Conservation (phyloP, 371 early-diverging fungal genomes). For the Hamiltosporidium tvaerminnensis region DNA sequence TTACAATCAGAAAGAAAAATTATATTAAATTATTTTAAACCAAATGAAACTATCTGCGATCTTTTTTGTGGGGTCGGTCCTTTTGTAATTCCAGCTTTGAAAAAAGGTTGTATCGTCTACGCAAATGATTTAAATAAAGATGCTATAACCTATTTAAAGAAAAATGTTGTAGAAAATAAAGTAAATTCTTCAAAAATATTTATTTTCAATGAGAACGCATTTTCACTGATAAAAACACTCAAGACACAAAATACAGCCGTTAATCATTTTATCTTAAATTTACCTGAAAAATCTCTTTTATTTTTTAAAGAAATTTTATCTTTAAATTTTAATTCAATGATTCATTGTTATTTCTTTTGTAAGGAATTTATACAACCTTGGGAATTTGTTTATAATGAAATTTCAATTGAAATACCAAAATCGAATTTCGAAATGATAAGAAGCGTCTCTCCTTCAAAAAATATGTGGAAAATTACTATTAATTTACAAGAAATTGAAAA, state of each 20-base stretch:
- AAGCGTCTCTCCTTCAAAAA: slow-evolving; percentile 52
- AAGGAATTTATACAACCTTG: slow-evolving; percentile 7
- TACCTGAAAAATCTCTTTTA: slow-evolving; percentile 48
- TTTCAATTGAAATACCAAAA: slow-evolving; percentile 13
- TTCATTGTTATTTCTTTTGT: slow-evolving; percentile 51
- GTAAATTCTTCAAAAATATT: slow-evolving; percentile 7
- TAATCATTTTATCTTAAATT: slow-evolving; percentile 50
- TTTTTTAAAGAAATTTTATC: slow-evolving; percentile 33
- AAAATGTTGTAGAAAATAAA: slow-evolving; percentile 39
- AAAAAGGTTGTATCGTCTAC: slow-evolving; percentile 36
- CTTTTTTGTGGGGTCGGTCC: slow-evolving; percentile 54
- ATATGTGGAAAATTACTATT: slow-evolving; percentile 34
- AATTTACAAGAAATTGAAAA: too few species aligned
- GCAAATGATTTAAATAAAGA: slow-evolving; percentile 51
- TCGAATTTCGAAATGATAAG: slow-evolving; percentile 26
- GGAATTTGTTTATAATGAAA: slow-evolving; percentile 14
- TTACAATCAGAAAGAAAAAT: slow-evolving; percentile 45
- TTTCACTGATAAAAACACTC: slow-evolving; percentile 30
- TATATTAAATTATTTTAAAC: slow-evolving; percentile 19
- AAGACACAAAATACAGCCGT: slow-evolving; percentile 17
- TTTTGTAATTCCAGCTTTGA: slow-evolving; percentile 36
- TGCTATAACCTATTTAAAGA: slow-evolving; percentile 45
- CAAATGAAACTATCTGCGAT: slow-evolving; percentile 41
- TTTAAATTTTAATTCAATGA: not conserved
- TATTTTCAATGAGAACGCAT: slow-evolving; percentile 42